Base-by-base conservation (phyloP, 164 flowering plant genomes). In the Saururus chinensis region DNA sequence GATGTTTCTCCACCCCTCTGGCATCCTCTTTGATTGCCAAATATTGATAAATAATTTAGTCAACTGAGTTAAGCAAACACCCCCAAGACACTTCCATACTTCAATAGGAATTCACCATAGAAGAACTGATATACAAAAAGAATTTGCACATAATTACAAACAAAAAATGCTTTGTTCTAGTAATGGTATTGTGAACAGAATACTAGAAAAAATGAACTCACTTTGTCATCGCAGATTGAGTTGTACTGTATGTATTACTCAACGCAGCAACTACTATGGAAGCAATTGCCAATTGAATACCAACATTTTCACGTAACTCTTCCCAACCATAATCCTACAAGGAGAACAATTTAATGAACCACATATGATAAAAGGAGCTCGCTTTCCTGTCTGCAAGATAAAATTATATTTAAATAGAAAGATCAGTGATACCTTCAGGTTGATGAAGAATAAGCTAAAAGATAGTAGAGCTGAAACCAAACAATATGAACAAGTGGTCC, bases 401-500 rank as follows among this genome's bases (percentile, higher is more conserved):
- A 55, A 24, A 55, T 7, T 21, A 54, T n/a, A 20, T 21, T 6
- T 23, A 23, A 9, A 55, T 4, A 40, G 9, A 56, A 48, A 40
- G 41, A 22, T 40, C 22, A n/a, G 61, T 20, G 56, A 35, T 56
- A 93, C 97, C 97, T 88, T 93, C 51, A 84, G 11, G 58, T 72
- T 75, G 63, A 75, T 71, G 73, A 88, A 80, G 71, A 84, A 76
- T 63, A 90, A 76, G 82, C 82, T 79, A 74, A 88, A 87, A 16
- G 96, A 86, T 66, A 90, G 73, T 1, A 76, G 24, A 49, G 82
- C 86, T 4, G 99, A 93, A 5, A 76, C 13, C 53, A 86, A 72
- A 76, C 99, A 93, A 67, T 93, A 93, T 22, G 78, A 71, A 75
- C 99, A 90, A 5, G 85, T 76, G 41, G 74, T 75, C 74, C 89